Base-by-base conservation (phyloP, 495 filamentous ascomycete genomes). In the Penicillium goetzii region DNA sequence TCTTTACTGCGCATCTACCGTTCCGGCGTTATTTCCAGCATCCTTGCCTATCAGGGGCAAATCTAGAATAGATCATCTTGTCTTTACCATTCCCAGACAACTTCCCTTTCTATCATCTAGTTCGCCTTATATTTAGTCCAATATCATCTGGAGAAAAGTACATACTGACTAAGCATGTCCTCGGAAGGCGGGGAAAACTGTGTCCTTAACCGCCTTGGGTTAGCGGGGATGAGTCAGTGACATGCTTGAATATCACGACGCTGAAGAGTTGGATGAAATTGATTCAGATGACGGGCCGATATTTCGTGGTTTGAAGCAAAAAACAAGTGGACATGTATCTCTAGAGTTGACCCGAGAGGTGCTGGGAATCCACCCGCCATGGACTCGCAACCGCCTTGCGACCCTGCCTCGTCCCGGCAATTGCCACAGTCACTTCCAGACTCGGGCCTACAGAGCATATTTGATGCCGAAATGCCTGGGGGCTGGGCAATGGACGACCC, bases 391-490 rank as follows among this genome's bases (percentile, higher is more conserved):
- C 47, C 25, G 14, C 41, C 28, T 3, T 41, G 14, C 50, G 33
- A 60, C 32, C 40, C 63, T 26, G 19, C n/a, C 4, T 51, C 58
- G 45, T 56, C 58, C 21, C 64, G 38, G 21, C 66, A 56, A 12
- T 65, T 53, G 47, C 59, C 65, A 26, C 47, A 53, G 43, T 62
- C 68, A 36, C 45, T 63, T 9, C 47, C 56, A n/a, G 59, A 62
- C 28, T 60, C 49, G 33, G 68, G 41, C 25, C 43, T 69, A 2
- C 59, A 61, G 26, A 45, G 30, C 38, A 61, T 68, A 14, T 23
- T 63, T 11, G 53, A 65, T 41, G 7, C 38, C 36, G 36, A 57
- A 49, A 40, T 52, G 1, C 33, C 43, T 19, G 28, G 40, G 10
- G 32, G 14, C 28, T 65, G 62, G 65, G 21, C 55, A n/a, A 21